Evolutionary conservation across 2,329 filamentous ascomycete species (phyloP), one percentile per base, ranked within the genome.

Genomic region (Beauveria brongniartii): DNA sequence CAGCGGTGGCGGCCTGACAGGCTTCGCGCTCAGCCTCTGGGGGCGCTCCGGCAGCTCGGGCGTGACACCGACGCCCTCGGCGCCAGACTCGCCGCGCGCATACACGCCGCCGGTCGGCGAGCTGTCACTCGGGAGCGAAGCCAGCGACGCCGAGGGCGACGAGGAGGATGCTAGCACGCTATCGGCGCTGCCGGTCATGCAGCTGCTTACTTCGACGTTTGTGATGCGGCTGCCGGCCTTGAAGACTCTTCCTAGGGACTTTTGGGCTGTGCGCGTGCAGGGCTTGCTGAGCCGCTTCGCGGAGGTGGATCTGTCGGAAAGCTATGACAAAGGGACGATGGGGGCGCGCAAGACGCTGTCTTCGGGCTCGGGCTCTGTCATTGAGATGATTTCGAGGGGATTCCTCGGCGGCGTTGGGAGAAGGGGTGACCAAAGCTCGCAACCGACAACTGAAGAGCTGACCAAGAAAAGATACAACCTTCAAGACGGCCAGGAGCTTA

Each of bases 321-420:
- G 88, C 70, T 93, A 92, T 68, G 90, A 93, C 71, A 91, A 91
- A 72, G 89, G 88, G 16, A 80, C 84, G 0, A 74, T 93, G 65
- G 90, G 90, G 0, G 85, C 86, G 62, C 80, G 90, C 56, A 92
- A 91, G 74, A 89, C 87, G 22, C 74, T 93, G 54, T 84, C 89
- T 0, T 91, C 90, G 7, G 89, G 87, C 0, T 80, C 86, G 10
- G 88, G 87, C 41, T 83, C 84, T 7, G 72, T 92, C 61, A 78
- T 90, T 59, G 90, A 92, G 73, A 85, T 86, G 68, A 75, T 89
- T 14, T 84, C 83, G 0, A 77, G 89, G 63, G 90, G 87, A 7
- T 77, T 83, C 40, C 73, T 91, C 16, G 87, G 84, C 0, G 89
- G 88, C 0, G 59, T 75, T 5, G 65, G 65, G 37, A 65, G 62